phyloP scores from a whole-genome alignment of 2,329 filamentous ascomycete species.

The Kalaharituber pfeilii region DNA sequence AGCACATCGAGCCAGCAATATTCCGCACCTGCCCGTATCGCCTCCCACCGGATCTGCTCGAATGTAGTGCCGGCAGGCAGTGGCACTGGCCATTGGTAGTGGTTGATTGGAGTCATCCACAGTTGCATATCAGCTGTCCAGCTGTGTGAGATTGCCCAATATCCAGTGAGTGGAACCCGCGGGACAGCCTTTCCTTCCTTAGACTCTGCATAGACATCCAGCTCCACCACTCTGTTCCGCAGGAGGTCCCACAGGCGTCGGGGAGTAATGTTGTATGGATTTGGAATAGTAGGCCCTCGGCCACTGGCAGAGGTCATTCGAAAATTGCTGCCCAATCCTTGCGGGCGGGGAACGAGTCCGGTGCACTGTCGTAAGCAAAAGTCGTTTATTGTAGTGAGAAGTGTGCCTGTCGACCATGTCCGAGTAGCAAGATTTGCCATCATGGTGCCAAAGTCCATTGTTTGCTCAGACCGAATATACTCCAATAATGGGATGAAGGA shows the following conservation, averaged over 20 bases:
- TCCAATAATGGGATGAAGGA: too few relatives aligned
- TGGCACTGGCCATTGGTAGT: slow-evolving; percentile 2
- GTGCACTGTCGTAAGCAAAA: too few relatives aligned
- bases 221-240: background rate
- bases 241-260: background rate
- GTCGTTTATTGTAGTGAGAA: too few relatives aligned
- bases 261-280: background rate
- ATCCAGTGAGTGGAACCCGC: background rate
- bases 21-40: background rate
- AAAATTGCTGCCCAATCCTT: too few relatives aligned
- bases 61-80: background rate
- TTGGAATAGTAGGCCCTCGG: too few relatives aligned
- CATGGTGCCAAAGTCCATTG: too few relatives aligned
- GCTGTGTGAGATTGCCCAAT: slow-evolving; percentile 5
- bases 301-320: too few relatives aligned
- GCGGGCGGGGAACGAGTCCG: too few relatives aligned
- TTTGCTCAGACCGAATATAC: too few relatives aligned
- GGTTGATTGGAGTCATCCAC: background rate
- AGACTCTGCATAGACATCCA: background rate
- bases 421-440: too few relatives aligned
- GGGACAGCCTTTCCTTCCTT: background rate
- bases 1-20: slow-evolving; percentile 6
- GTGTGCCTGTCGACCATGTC: too few relatives aligned
- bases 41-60: background rate
- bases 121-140: background rate